Evolutionary conservation across 2,329 filamentous ascomycete species (phyloP), one percentile per base, ranked within the genome.

Genomic region (Ceratocystis cubensis): DNA sequence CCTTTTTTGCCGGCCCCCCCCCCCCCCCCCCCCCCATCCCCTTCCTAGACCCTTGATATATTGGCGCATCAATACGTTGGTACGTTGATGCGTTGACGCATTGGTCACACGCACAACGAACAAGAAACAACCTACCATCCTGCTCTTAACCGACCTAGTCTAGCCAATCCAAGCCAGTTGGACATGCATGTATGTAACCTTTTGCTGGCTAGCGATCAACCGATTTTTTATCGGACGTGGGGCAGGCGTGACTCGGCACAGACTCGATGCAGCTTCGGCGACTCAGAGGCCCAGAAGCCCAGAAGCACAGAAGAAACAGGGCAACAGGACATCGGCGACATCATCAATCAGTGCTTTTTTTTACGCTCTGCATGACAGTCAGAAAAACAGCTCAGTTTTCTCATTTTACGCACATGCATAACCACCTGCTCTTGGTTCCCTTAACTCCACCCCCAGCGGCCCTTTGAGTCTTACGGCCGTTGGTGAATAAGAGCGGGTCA

Each of bases 161-260:
- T 17, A 25, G 20, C 50, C 53, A 56, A 56, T 56, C 30, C 50
- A 3, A 30, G 15, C 15, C 17, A 28, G 53, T 57, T 30, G 4
- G 25, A 57, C 53, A 57, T 57, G 53, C 53, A 57, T 28, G 22
- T 15, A 57, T 57, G 53, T n/a, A 57, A 6, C 25, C 22, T 57
- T 57, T 57, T 5, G 10, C 22, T 56, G 7, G 22, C 15, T 10
- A 30, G 25, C 22, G 22, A 57, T 57, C 53, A 57, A 57, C 13
- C 1, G 25, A 57, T 57, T 57, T 28, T 30, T 57, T 15, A 30
- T 28, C 53, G 30, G 22, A 3, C 25, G 53, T 57, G 53, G 25
- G 22, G 25, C 53, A 28, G 25, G 53, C 25, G 53, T 57, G 53
- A 57, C 53, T 57, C 53, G 53, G 25, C 46, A 50, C 46, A 50